Evolutionary conservation across 805 yeast genomes (phyloP).

Genomic region (Ascoidea asiatica): DNA sequence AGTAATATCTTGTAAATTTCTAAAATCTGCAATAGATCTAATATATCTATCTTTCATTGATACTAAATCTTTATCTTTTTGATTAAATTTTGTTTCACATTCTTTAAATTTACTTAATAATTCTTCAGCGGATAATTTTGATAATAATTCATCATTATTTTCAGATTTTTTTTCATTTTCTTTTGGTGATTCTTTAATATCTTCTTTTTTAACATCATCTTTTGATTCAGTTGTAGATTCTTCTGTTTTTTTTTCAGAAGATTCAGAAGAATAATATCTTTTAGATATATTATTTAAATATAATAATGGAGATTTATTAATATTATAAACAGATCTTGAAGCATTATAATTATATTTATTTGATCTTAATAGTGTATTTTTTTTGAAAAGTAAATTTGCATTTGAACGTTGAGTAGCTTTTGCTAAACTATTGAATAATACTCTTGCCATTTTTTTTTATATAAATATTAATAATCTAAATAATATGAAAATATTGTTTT

Average conservation of each 20-base stretch:
- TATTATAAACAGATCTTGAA: not conserved
- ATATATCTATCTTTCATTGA: conserved; percentile 74
- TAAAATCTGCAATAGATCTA: conserved; percentile 82
- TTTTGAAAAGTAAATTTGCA: no score
- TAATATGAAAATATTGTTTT: no score
- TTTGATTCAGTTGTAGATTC: not conserved
- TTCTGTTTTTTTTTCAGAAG: not conserved
- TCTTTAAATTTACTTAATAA: conserved; percentile 17
- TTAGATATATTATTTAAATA: not conserved
- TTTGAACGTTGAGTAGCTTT: not conserved
- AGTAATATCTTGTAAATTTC: conserved; percentile 83
- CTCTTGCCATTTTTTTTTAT: not conserved
- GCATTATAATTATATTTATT: no score
- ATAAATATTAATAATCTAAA: no score
- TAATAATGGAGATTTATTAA: not conserved
- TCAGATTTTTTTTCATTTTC: not conserved
- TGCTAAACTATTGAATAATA: not conserved
- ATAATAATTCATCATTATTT: not conserved
- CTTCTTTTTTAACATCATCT: conserved; percentile 1
- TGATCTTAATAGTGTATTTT: no score
- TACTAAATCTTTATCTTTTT: conserved; percentile 61
- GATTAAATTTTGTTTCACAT: conserved; percentile 37
- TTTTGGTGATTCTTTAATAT: not conserved
- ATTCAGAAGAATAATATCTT: not conserved
- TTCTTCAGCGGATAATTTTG: not conserved